Evolutionary conservation across 2,329 filamentous ascomycete species (phyloP).

Genomic region (Alternaria arbusti): DNA sequence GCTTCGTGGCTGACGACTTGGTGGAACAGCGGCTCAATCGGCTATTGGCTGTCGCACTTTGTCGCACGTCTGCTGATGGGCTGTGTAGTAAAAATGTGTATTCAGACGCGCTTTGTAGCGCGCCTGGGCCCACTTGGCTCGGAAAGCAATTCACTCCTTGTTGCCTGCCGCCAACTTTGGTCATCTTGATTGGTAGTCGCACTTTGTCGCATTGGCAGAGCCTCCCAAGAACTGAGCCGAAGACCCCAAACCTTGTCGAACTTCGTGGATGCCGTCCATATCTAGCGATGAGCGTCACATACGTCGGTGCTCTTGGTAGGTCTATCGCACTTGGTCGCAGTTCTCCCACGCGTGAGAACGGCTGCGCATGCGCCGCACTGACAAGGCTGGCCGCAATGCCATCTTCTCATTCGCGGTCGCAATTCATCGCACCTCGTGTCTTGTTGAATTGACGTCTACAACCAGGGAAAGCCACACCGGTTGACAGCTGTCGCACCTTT

Average conservation of each 20-base stretch:
- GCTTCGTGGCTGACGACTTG: not conserved
- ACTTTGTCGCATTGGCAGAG: not conserved
- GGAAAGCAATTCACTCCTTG: not conserved
- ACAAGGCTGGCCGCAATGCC: not conserved
- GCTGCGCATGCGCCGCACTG: not conserved
- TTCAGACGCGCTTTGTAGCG: not conserved
- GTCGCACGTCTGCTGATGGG: not conserved
- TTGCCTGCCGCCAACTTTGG: not conserved
- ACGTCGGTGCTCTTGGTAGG: not conserved
- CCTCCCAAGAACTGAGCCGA: no score
- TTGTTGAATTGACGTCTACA: not conserved
- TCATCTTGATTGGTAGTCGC: not conserved
- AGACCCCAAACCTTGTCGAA: no score
- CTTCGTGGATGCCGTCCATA: not conserved
- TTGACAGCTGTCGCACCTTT: not conserved
- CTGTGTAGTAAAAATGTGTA: not conserved
- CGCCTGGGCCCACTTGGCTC: not conserved
- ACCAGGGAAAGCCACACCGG: not conserved
- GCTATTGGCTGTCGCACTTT: slow-evolving; percentile 1
- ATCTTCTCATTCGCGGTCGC: not conserved
- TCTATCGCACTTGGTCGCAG: not conserved
- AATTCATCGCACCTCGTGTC: not conserved
- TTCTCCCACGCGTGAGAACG: not conserved
- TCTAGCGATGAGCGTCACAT: not conserved
- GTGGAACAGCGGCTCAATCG: not conserved